These are phyloP conservation scores for Neurospora africana DNA, from an alignment of 495 filamentous ascomycete species.

Conservation along the genomic window DNA sequence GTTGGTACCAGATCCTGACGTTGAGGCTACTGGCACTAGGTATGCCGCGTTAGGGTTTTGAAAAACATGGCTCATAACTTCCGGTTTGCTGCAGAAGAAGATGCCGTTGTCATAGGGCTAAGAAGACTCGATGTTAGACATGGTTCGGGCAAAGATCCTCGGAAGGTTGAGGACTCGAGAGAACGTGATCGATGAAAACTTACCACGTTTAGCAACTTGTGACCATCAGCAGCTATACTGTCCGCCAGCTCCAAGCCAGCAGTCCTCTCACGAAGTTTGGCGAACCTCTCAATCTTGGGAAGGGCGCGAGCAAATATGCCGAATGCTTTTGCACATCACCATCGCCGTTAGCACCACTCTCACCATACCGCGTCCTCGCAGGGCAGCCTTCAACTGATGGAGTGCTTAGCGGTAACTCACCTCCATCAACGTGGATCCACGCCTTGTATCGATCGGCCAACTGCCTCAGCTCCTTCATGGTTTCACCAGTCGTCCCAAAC, in stretches of 20 bases:
- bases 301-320: slow-evolving; percentile 70
- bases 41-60: slow-evolving; percentile 82
- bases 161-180: neutral
- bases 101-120: slow-evolving; percentile 88
- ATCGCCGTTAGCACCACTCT: neutral
- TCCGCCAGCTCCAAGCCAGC: slow-evolving; percentile 75
- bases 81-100: slow-evolving; percentile 60
- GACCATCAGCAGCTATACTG: slow-evolving; percentile 75
- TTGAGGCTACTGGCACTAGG: slow-evolving; percentile 36
- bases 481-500: slow-evolving; percentile 55
- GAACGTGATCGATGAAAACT: slow-evolving; percentile 10
- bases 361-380: neutral
- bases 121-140: neutral
- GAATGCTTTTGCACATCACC: slow-evolving; percentile 48
- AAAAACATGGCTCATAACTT: slow-evolving; percentile 53
- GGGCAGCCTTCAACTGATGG: neutral
- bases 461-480: slow-evolving; percentile 53
- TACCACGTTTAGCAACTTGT: slow-evolving; percentile 87
- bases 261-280: slow-evolving; percentile 39
- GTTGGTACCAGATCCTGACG: slow-evolving; percentile 8
- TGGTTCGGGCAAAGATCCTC: neutral
- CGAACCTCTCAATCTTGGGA: slow-evolving; percentile 48
- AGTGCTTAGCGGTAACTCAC: slow-evolving; percentile 21
- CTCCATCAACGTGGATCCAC: slow-evolving; percentile 87
- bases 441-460: slow-evolving; percentile 65